Evolutionary conservation across 2,329 filamentous ascomycete genomes (phyloP).

Genomic region (Aspergillus fumigatiaffinis): DNA sequence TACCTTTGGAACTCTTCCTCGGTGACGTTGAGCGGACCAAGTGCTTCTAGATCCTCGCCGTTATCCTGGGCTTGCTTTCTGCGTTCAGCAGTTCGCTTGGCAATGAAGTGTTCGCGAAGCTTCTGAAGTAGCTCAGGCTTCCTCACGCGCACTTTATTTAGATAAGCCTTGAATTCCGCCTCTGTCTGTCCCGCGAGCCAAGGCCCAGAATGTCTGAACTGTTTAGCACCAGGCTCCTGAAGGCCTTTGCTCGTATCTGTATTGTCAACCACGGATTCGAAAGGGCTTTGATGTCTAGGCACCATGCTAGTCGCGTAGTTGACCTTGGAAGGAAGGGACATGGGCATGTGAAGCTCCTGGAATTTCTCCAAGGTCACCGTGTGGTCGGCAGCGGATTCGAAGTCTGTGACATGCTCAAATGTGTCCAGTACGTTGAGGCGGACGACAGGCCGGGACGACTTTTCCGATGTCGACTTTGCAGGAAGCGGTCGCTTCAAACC

Average conservation of each 20-base stretch:
- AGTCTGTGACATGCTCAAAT: conserved; percentile 84
- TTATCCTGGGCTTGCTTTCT: conserved; percentile 39
- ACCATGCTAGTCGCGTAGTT: conserved; percentile 27
- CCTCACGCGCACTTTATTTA: conserved; percentile 43
- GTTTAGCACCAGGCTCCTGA: conserved; percentile 31
- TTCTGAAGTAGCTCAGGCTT: conserved; percentile 38
- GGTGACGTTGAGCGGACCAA: conserved; percentile 28
- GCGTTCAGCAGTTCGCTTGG: conserved; percentile 32
- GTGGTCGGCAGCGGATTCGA: conserved; percentile 77
- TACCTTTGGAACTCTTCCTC: conserved; percentile 46
- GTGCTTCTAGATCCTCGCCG: conserved; percentile 31
- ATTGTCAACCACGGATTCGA: conserved; percentile 44
- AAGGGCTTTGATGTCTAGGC: conserved; percentile 34
- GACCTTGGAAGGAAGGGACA: conserved; percentile 50
- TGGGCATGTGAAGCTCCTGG: conserved; percentile 72
- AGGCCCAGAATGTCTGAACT: conserved; percentile 59
- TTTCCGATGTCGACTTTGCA: conserved; percentile 66
- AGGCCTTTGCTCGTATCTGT: conserved; percentile 36
- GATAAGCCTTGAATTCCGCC: conserved; percentile 51
- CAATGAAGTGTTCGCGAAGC: conserved; percentile 32
- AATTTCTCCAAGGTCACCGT: conserved; percentile 78
- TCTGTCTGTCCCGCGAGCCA: conserved; percentile 55
- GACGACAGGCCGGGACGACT: conserved; percentile 66
- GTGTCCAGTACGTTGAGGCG: conserved; percentile 77
- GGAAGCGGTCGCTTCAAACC: conserved; percentile 84